These are phyloP conservation scores for Karstenula rhodostoma DNA, from an alignment of 2,329 filamentous ascomycete species.

Conservation along the genomic window DNA sequence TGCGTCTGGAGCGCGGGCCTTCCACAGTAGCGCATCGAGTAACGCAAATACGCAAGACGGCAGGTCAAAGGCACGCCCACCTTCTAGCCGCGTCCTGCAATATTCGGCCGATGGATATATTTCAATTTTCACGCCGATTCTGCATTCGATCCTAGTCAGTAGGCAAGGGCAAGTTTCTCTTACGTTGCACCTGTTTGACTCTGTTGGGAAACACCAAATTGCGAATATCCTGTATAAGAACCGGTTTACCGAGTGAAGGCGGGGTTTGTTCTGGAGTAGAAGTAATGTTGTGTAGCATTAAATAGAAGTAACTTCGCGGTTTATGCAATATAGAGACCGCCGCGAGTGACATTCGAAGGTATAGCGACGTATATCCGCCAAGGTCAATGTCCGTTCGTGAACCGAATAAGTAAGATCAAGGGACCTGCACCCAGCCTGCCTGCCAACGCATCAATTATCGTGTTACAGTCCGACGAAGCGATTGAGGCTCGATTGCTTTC, in stretches of 20 bases:
- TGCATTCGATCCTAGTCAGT: slow-evolving; percentile 18
- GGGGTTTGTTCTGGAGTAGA: neutral
- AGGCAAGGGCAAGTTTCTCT: slow-evolving; percentile 24
- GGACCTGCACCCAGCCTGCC: neutral
- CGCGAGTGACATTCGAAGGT: neutral
- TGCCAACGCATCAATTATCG: neutral
- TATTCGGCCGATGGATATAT: neutral
- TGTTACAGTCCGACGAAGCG: neutral
- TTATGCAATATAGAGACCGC: neutral
- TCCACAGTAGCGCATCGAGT: slow-evolving; percentile 26
- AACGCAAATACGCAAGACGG: slow-evolving; percentile 13
- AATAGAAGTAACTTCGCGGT: neutral
- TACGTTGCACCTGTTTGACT: slow-evolving; percentile 19
- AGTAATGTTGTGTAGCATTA: neutral
- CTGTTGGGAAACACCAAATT: neutral
- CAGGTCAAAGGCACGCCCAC: slow-evolving; percentile 6
- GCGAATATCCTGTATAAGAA: neutral
- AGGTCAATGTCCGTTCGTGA: neutral
- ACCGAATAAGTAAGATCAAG: neutral
- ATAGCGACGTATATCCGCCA: neutral
- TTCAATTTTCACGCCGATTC: neutral
- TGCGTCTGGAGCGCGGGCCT: slow-evolving; percentile 21
- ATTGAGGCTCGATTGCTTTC: slow-evolving; percentile 14
- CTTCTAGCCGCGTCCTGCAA: slow-evolving; percentile 3
- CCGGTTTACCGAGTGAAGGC: neutral